Evolutionary conservation across 768 basidiomycete genomes (phyloP), one percentile per base, ranked within the genome.

Genomic region (Termitomyces sp.): DNA sequence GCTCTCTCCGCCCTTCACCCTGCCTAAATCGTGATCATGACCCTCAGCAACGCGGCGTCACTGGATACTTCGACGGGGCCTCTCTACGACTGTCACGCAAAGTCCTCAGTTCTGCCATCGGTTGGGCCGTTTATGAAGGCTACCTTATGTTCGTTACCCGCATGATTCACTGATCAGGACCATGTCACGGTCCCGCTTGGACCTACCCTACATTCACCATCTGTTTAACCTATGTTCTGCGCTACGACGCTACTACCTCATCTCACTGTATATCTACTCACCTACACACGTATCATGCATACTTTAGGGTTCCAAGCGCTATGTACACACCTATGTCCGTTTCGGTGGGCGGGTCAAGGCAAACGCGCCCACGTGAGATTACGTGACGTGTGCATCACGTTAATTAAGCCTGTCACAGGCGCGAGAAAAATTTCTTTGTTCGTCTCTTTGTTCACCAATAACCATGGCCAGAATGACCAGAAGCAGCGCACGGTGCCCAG

Each of bases 121-220:
- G 88, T 3, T 97, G 95, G 95, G 90, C 86, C 2, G 90, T 94
- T 0, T 97, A 95, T 64, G 95, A 96, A 72, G 88, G 87, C 45
- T 72, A 88, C 24, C 75, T 92, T 33, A 82, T 91, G 68, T 78
- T 88, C 60, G 79, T 86, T 68, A 75, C 62, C 57, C 58, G 7
- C 46, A 32, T 48, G 53, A 55, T 18, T 48, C 40, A n/a, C 52
- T 51, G 22, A 48, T 39, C 13, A 42, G 15, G 40, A 59, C 58
- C 18, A 13, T 46, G 45, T 32, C 39, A 60, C 45, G 28, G 20
- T 24, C 7, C 7, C 44, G 12, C 15, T 7, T 38, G 35, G 8
- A 24, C 24, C 12, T 42, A 59, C 32, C 35, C 28, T 39, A 48
- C 28, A 50, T 15, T 46, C n/a, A 51, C 22, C 12, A 24, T 22